Conservation (phyloP, 2,329 filamentous ascomycete genomes). For the Bisporella sp. region DNA sequence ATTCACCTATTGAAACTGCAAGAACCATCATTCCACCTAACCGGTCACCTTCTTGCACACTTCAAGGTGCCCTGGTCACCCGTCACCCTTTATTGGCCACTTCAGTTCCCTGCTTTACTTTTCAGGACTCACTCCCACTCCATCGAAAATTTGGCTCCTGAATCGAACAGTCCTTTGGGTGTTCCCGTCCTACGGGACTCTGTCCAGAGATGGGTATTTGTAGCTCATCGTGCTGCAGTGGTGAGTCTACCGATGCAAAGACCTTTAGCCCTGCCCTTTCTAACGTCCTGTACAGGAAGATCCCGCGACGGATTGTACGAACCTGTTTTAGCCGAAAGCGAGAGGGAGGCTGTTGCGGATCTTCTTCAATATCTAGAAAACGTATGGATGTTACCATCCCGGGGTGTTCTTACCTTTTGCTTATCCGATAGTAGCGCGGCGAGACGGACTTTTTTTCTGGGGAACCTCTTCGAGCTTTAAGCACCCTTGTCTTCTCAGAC, state of each 20-base stretch:
- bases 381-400: conserved; percentile 40
- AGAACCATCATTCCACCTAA: neutral
- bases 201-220: conserved; percentile 50
- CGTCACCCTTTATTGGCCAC: neutral
- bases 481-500: conserved; percentile 95
- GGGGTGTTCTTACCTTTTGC: conserved; percentile 2
- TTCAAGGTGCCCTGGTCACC: neutral
- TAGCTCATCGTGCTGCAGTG: conserved; percentile 56
- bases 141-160: conserved; percentile 20
- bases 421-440: conserved; percentile 51
- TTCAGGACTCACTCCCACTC: conserved; percentile 19
- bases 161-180: conserved; percentile 9
- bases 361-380: conserved; percentile 94
- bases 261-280: conserved; percentile 8
- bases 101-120: conserved; percentile 8
- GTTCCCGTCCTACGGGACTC: conserved; percentile 22
- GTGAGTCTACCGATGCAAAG: conserved; percentile 26
- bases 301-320: conserved; percentile 78
- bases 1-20: too few relatives aligned
- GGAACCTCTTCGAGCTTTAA: conserved; percentile 86
- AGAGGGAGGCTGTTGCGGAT: conserved; percentile 94
- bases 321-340: conserved; percentile 85
- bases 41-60: neutral
- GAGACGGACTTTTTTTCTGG: conserved; percentile 98
- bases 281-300: conserved; percentile 48